These are phyloP conservation scores for Ustilago xerochloae DNA, from an alignment of 1,284 basidiomycete species.

Conservation along the genomic window DNA sequence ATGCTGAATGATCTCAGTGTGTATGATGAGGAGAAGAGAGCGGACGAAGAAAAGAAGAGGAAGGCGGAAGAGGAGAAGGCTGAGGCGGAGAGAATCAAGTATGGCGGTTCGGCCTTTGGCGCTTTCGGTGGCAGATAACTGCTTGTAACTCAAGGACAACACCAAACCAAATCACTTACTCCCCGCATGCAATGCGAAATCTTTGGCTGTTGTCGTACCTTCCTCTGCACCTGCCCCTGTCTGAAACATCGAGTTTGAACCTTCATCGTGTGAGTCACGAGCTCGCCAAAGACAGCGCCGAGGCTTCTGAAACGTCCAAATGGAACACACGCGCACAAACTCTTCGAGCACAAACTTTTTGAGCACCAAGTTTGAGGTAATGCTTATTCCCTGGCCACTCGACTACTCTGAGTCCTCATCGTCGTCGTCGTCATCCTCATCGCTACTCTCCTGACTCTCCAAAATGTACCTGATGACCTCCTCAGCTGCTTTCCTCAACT, in stretches of 20 bases:
- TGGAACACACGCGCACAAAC: no score
- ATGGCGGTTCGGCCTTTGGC: slow-evolving; percentile 17
- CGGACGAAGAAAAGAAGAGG: slow-evolving; percentile 8
- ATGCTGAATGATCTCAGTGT: slow-evolving; percentile 74
- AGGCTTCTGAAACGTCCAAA: no score
- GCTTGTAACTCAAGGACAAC: no score
- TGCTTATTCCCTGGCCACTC: not conserved
- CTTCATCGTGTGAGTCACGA: no score
- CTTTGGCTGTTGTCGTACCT: no score
- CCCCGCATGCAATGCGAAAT: no score
- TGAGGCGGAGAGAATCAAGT: slow-evolving; percentile 24
- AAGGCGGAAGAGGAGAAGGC: slow-evolving; percentile 21
- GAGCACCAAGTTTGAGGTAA: not conserved
- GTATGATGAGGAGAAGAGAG: slow-evolving; percentile 27
- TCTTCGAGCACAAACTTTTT: no score
- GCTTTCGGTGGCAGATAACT: slow-evolving; percentile 14
- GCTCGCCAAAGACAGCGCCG: no score
- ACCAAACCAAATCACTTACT: no score
- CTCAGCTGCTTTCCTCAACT: slow-evolving; percentile 67
- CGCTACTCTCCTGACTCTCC: slow-evolving; percentile 66
- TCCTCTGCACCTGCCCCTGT: no score
- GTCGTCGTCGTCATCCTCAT: slow-evolving; percentile 62
- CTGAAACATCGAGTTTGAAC: no score
- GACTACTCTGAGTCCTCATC: slow-evolving; percentile 24
- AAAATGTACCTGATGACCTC: slow-evolving; percentile 69